Percentiles rank a stretch among this genome's conserved stretches.
Conservation (phyloP, 2,329 filamentous ascomycete species). For the Myriosclerotinia scirpicola region DNA sequence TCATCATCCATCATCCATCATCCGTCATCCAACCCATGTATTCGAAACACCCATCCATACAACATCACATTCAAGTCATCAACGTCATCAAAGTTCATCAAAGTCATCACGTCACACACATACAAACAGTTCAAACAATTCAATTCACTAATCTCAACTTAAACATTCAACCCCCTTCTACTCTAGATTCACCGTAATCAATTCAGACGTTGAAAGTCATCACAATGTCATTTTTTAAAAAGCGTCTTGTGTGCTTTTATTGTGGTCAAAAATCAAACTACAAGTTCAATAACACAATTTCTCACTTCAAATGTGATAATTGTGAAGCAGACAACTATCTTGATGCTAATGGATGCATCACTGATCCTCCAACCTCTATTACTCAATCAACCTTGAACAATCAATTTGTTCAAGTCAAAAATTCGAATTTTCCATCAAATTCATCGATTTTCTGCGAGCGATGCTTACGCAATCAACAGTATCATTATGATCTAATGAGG, state of each 20-base stretch:
- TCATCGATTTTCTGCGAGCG: slow-evolving; percentile 63
- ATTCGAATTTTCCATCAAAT: slow-evolving; percentile 27
- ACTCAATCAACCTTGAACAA: slow-evolving; percentile 48
- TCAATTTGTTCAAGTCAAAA: slow-evolving; percentile 50
- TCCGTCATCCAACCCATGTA: no score
- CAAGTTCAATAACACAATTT: slow-evolving; percentile 56
- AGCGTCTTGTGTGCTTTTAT: slow-evolving; percentile 72
- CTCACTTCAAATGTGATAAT: slow-evolving; percentile 69
- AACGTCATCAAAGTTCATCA: no score
- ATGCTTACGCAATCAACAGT: slow-evolving; percentile 85
- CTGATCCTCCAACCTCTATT: slow-evolving; percentile 73
- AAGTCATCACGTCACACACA: background rate
- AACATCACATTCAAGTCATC: background rate
- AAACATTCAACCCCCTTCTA: no score
- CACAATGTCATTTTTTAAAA: slow-evolving; percentile 34
- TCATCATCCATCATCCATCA: no score
- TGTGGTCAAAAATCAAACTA: slow-evolving; percentile 69
- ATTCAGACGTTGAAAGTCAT: background rate
- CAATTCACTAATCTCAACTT: background rate
- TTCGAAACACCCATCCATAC: background rate
- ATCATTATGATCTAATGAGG: slow-evolving; percentile 73
- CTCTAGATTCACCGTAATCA: background rate
- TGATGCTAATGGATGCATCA: slow-evolving; percentile 87
- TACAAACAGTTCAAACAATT: background rate
- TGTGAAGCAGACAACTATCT: slow-evolving; percentile 90